A percentile compares a stretch with the other conserved stretches of the same genome.
Conservation (phyloP, 106 monocot species). For the Allium cepa region DNA sequence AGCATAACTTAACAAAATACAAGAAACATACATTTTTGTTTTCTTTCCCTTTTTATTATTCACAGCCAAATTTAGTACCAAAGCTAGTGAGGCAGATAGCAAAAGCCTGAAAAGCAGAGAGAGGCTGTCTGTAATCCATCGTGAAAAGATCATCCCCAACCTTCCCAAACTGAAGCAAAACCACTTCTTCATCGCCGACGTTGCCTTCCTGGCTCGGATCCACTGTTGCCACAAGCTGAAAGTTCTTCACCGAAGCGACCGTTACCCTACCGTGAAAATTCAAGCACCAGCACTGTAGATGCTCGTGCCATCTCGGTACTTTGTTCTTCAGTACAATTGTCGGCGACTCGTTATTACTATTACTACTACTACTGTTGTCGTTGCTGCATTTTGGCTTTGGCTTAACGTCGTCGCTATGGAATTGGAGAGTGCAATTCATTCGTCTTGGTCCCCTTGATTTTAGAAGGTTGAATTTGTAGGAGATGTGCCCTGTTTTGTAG, state of each 20-base stretch:
- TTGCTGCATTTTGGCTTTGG: not conserved
- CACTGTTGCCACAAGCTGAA: slow-evolving; percentile 42
- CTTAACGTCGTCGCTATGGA: not conserved
- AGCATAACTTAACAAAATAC: no score
- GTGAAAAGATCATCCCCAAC: slow-evolving; percentile 68
- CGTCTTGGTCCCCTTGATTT: slow-evolving; percentile 71
- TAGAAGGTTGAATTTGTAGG: slow-evolving; percentile 74
- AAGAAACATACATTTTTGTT: no score
- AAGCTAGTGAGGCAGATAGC: slow-evolving; percentile 78
- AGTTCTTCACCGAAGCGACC: slow-evolving; percentile 79
- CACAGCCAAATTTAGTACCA: slow-evolving; percentile 55
- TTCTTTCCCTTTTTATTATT: slow-evolving; percentile 4
- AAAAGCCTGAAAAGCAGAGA: slow-evolving; percentile 74
- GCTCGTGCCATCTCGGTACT: slow-evolving; percentile 75
- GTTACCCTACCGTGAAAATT: slow-evolving; percentile 77
- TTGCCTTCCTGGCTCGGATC: slow-evolving; percentile 27
- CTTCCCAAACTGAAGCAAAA: slow-evolving; percentile 74
- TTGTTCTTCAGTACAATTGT: slow-evolving; percentile 45
- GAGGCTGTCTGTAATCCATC: slow-evolving; percentile 67
- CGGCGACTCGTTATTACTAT: not conserved
- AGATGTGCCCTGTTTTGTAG: slow-evolving; percentile 43
- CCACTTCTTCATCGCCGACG: slow-evolving; percentile 37
- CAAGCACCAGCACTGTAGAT: slow-evolving; percentile 81
- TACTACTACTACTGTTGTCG: no score
- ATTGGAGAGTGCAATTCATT: slow-evolving; percentile 41